Conservation (phyloP, 2,329 filamentous ascomycete species). For the Fusarium pseudoanthophilum region DNA sequence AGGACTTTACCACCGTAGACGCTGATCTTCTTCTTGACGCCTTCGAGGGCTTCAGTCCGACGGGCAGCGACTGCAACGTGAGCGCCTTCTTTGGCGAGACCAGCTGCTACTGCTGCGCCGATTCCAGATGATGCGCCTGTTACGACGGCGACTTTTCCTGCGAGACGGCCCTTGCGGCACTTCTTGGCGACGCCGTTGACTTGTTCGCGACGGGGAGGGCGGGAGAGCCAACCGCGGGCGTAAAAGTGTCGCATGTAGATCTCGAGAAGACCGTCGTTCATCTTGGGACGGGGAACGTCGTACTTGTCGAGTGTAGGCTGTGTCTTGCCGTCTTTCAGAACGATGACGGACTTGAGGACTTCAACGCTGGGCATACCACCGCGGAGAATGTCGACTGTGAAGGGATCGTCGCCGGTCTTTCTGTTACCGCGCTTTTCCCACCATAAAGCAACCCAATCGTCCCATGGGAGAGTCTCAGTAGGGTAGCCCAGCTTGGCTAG, state of each 20-base stretch:
- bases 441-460: slow-evolving; percentile 81
- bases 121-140: slow-evolving; percentile 85
- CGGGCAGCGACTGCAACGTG: slow-evolving; percentile 78
- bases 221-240: slow-evolving; percentile 78
- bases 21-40: slow-evolving; percentile 70
- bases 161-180: slow-evolving; percentile 65
- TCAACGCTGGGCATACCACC: slow-evolving; percentile 83
- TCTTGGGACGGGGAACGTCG: slow-evolving; percentile 71
- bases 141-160: slow-evolving; percentile 77
- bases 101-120: slow-evolving; percentile 77
- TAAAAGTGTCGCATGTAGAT: slow-evolving; percentile 86
- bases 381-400: slow-evolving; percentile 82
- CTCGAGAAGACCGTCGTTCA: slow-evolving; percentile 76
- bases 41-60: slow-evolving; percentile 74
- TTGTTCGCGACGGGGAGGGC: slow-evolving; percentile 64
- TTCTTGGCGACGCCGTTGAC: slow-evolving; percentile 42
- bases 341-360: slow-evolving; percentile 75
- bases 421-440: slow-evolving; percentile 72
- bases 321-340: slow-evolving; percentile 77
- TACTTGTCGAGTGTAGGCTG: slow-evolving; percentile 64
- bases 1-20: slow-evolving; percentile 71
- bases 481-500: slow-evolving; percentile 75
- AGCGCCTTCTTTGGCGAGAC: slow-evolving; percentile 76
- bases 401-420: slow-evolving; percentile 75
- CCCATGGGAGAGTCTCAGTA: slow-evolving; percentile 73